Base-by-base conservation (phyloP, 2,329 filamentous ascomycete genomes). In the Lachnum nothofagi region DNA sequence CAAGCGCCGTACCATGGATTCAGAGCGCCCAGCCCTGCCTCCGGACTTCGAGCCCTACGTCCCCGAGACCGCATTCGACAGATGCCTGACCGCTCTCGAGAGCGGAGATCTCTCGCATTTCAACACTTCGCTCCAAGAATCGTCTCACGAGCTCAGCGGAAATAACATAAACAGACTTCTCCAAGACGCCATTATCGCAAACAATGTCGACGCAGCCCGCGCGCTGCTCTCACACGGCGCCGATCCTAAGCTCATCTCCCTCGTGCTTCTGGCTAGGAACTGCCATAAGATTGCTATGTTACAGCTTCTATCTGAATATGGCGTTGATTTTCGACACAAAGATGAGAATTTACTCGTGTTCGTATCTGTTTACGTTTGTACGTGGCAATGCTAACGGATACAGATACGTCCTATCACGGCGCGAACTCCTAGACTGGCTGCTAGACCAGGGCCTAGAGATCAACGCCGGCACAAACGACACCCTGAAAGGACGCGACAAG, bases 391-490 rank as follows among this genome's bases (percentile, higher is more conserved):
- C 33, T 37, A 7, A 37, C 33, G 17, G 8, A 9, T 37, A 12
- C 8, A 37, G 33, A 37, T 37, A 37, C 16, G 33, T 17, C 16
- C 7, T 20, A 1, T 6, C 14, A 3, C 33, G 33, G 9, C 33
- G 42, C 34, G 49, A 48, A 44, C 20, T 44, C 25, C 22, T 52
- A 5, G 44, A 52, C 40, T 52, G 41, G 44, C 22, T 52, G 16
- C 41, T 52, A 4, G 49, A 52, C 16, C 49, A 52, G 44, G 44
- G 49, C 4, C 19, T 52, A 31, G 44, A 52, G 24, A 44, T 48
- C n/a, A 52, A 52, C 40, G 14, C 20, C n/a, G 22, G 38, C 12
- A n/a, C 22, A 9, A 37, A 41, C 16, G n/a, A 9, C 4, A 44
- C 12, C 12, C 3, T 52, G 17, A 24, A 35, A 24, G 23, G 31